Evolutionary conservation across 2,329 filamentous ascomycete species (phyloP).

Genomic region (Calonectria hongkongensis): DNA sequence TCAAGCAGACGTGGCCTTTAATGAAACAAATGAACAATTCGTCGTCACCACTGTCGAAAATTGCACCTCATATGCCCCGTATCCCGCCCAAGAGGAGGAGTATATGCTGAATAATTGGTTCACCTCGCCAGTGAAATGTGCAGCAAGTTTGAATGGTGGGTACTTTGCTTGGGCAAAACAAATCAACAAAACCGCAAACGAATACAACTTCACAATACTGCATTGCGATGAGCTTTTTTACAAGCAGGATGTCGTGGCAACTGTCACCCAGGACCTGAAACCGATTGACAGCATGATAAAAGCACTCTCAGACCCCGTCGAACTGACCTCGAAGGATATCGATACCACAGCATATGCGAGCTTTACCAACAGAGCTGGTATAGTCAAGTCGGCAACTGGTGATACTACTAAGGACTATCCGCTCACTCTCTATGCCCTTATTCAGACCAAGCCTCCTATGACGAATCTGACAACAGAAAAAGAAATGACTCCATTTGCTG

Average conservation of each 20-base stretch:
- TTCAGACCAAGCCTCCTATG: background rate
- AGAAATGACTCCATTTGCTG: background rate
- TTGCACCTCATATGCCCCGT: background rate
- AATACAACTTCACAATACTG: conserved; percentile 12
- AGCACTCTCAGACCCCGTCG: background rate
- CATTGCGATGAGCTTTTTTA: conserved; percentile 5
- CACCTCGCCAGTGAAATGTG: background rate
- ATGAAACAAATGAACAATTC: background rate
- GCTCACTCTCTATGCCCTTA: background rate
- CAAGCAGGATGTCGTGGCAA: conserved; percentile 23
- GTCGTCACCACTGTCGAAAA: background rate
- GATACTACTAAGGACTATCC: background rate
- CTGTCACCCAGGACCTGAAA: background rate
- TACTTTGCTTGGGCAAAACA: background rate
- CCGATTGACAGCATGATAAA: background rate
- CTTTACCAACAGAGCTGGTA: background rate
- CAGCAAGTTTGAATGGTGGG: background rate
- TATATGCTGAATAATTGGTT: background rate
- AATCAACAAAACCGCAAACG: background rate
- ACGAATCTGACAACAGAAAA: background rate
- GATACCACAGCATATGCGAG: background rate
- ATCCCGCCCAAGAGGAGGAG: background rate
- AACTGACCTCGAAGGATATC: conserved; percentile 20
- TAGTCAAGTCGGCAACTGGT: background rate
- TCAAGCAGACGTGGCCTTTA: background rate